Evolutionary conservation across 2,329 filamentous ascomycete genomes (phyloP), one percentile per base, ranked within the genome.

Genomic region (Teratosphaeriaceae sp.): DNA sequence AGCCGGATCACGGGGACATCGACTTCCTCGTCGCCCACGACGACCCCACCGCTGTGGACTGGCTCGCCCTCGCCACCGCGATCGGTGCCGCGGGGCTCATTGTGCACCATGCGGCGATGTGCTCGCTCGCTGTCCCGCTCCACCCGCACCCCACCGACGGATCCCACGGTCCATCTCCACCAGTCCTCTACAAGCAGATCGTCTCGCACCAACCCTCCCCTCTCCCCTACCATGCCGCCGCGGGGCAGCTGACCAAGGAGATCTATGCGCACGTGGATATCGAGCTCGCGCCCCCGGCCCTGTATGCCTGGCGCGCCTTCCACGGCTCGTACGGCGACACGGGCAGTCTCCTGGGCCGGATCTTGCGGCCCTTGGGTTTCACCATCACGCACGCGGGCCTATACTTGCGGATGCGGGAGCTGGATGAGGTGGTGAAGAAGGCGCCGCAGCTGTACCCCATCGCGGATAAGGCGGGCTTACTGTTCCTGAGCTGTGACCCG

Each of bases 251-350:
- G 1, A 44, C 50, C 5, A 43, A 49, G 5, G 50, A 62, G 23
- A 56, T 58, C 2, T 60, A 55, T 38, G 73, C 86, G 3, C 86
- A 92, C 53, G 69, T 90, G 20, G 86, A 92, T 56, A 60, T 90
- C 1, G 72, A 76, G 22, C 59, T 82, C 19, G 79, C 73, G 44
- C 53, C 66, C 62, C 1, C 49, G 64, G 0, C 57, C 65, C 12
- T 53, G 62, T 41, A 71, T 76, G 48, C 67, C 22, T 90, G 85
- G 84, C 70, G 73, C 27, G 62, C 78, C 3, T 88, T 88, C 64
- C 78, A 78, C 51, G 72, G 82, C 29, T 75, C 78, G 0, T 85
- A 90, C 53, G 82, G 84, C n/a, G 85, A 90, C 52, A 55, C 79
- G 2, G 80, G 80, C 73, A 83, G 78, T 46, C 71, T 80, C 7